A percentile compares a stretch with the other conserved stretches of the same genome.
Evolutionary conservation across 176 grass and related monocot genomes (phyloP).

Genomic region (Poa annua): DNA sequence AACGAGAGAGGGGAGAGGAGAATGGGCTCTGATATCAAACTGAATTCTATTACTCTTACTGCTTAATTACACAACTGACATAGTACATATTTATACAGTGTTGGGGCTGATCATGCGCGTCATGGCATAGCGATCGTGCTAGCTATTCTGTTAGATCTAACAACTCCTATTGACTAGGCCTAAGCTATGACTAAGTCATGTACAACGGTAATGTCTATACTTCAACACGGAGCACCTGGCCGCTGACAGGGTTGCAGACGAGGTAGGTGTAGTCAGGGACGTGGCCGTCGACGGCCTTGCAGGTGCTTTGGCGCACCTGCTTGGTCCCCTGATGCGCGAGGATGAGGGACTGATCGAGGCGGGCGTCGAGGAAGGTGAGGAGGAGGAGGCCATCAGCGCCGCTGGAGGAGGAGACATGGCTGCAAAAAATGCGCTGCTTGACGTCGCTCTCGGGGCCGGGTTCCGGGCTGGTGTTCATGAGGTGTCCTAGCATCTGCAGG

Average conservation of each 20-base stretch:
- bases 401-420: background rate
- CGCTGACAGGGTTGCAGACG: background rate
- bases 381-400: background rate
- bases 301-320: background rate
- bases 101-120: no score
- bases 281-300: background rate
- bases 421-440: background rate
- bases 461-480: background rate
- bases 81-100: no score
- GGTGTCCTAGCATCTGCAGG: background rate
- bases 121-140: no score
- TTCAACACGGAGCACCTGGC: slow-evolving; percentile 3
- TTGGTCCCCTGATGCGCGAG: background rate
- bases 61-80: no score
- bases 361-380: background rate
- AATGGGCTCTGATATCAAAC: no score
- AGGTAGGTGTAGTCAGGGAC: background rate
- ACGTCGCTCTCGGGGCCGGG: background rate
- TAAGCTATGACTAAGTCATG: no score
- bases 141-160: no score
- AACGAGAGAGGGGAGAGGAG: no score
- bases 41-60: no score
- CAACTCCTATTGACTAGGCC: no score
- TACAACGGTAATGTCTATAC: no score
- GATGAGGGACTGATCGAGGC: background rate